These are phyloP conservation scores for Citrus mangshanensis DNA, from an alignment of 345 rosid genomes.

Conservation along the genomic window DNA sequence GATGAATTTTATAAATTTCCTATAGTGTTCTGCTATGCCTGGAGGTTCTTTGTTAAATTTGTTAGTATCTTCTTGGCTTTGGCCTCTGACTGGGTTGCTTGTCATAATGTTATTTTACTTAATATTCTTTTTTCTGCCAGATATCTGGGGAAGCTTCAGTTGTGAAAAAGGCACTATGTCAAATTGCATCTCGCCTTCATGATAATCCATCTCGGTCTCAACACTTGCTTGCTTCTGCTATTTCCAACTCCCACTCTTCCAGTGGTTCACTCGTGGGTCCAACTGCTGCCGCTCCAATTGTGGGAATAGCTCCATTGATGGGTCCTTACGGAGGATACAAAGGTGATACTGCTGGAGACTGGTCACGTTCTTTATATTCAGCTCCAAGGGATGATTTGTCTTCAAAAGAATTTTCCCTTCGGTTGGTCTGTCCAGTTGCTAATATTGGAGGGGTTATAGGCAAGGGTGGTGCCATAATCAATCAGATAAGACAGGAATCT, in stretches of 20 bases:
- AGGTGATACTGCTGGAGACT: conserved; percentile 69
- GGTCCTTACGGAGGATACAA: conserved; percentile 83
- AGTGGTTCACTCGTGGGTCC: conserved; percentile 60
- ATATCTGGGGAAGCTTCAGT: conserved; percentile 76
- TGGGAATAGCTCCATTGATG: conserved; percentile 76
- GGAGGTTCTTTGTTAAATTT: not conserved
- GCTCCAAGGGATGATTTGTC: conserved; percentile 81
- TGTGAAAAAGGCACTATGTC: conserved; percentile 77
- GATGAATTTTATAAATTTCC: not conserved
- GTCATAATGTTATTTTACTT: not conserved
- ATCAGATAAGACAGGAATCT: conserved; percentile 89
- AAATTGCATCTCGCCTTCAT: conserved; percentile 82
- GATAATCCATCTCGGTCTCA: conserved; percentile 91
- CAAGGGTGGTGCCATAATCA: conserved; percentile 87
- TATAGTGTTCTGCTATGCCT: not conserved
- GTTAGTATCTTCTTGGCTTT: not conserved
- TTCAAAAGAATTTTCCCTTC: conserved; percentile 70
- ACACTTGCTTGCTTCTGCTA: conserved; percentile 71
- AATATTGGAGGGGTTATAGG: conserved; percentile 95
- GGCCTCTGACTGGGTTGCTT: not conserved
- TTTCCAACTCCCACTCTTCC: conserved; percentile 48
- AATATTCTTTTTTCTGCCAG: conserved; percentile 28
- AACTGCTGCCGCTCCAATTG: conserved; percentile 57
- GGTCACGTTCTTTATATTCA: conserved; percentile 73
- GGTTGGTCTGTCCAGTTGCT: conserved; percentile 73